phyloP scores from a whole-genome alignment of 2,329 filamentous ascomycete genomes.

The Dichotomopilus funicola region DNA sequence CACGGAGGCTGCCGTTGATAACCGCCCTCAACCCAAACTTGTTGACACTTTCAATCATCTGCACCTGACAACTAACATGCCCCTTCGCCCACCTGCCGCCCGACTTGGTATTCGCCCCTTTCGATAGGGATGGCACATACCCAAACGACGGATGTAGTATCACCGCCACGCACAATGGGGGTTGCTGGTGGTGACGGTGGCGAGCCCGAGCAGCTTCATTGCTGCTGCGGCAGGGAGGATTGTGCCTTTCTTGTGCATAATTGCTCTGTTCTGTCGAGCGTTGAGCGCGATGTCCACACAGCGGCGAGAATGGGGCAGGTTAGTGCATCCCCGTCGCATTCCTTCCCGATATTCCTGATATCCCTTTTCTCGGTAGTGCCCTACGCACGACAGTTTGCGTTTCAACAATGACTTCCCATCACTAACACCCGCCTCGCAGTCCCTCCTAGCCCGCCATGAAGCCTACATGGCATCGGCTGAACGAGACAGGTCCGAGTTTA shows the following conservation, averaged over 20 bases:
- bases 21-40: background rate
- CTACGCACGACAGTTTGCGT: background rate
- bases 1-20: too few relatives aligned
- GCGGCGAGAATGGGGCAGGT: conserved; percentile 91
- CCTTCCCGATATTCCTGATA: conserved; percentile 10
- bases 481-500: conserved; percentile 69
- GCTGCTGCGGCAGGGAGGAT: conserved; percentile 78
- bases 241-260: conserved; percentile 81
- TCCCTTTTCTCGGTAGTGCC: too few relatives aligned
- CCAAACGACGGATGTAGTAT: background rate
- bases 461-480: conserved; percentile 90
- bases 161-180: conserved; percentile 12
- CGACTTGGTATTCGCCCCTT: conserved; percentile 3
- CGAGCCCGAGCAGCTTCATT: conserved; percentile 39
- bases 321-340: conserved; percentile 36
- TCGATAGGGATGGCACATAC: conserved; percentile 17
- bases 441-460: conserved; percentile 85
- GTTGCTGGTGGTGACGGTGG: background rate
- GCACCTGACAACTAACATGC: conserved; percentile 14
- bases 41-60: background rate
- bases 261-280: conserved; percentile 64
- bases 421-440: conserved; percentile 75
- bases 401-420: conserved; percentile 31
- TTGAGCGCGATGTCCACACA: conserved; percentile 81
- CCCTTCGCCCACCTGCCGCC: background rate